These are phyloP conservation scores for Phaffomyces thermotolerans DNA, from an alignment of 805 yeast genomes.

Conservation along the genomic window DNA sequence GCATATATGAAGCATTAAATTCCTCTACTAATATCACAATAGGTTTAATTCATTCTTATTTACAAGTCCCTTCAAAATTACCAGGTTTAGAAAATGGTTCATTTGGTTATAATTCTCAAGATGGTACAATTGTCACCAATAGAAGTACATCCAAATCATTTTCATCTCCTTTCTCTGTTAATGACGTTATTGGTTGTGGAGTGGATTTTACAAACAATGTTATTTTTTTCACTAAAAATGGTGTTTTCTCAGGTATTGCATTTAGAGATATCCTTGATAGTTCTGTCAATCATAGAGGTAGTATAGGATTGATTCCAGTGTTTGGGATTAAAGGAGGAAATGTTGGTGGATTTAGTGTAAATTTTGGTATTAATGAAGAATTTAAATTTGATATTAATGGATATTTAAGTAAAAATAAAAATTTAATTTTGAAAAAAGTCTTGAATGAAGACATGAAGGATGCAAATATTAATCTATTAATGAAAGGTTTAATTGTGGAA, in stretches of 20 bases:
- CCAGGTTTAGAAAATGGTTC: constrained; percentile 43
- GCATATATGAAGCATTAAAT: constrained; percentile 13
- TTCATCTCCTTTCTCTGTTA: constrained; percentile 40
- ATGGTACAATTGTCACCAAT: constrained; percentile 35
- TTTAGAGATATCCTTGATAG: constrained; percentile 35
- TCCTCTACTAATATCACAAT: constrained; percentile 25
- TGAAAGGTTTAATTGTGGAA: constrained; percentile 32
- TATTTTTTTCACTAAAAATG: constrained; percentile 78
- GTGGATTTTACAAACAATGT: constrained; percentile 56
- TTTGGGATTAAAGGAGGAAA: constrained; percentile 33
- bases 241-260: constrained; percentile 52
- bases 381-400: constrained; percentile 55
- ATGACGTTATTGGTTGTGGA: constrained; percentile 80
- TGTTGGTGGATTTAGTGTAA: constrained; percentile 22
- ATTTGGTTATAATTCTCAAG: constrained; percentile 48
- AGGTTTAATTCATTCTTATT: constrained; percentile 35
- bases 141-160: constrained; percentile 33
- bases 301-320: constrained; percentile 37
- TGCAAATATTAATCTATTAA: constrained; percentile 19
- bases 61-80: constrained; percentile 26
- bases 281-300: background rate
- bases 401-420: constrained; percentile 42
- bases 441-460: background rate
- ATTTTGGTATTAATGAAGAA: constrained; percentile 40
- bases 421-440: constrained; percentile 19